Evolutionary conservation across 148 eudicot genomes (phyloP).

Genomic region (Linanthus parryae): DNA sequence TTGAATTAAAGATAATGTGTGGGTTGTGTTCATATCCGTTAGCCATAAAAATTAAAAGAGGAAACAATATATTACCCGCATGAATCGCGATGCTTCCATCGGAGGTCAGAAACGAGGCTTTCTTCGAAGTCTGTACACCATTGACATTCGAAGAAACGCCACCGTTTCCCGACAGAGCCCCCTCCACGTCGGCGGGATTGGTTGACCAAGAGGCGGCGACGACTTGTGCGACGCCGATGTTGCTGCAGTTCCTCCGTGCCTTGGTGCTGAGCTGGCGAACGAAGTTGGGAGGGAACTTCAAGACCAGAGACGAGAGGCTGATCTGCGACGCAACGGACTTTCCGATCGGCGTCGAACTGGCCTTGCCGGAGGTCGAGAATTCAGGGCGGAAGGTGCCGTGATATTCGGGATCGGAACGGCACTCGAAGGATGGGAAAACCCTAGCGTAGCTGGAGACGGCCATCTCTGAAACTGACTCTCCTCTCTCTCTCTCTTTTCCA

Average conservation of each 20-base stretch:
- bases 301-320: slow-evolving; percentile 43
- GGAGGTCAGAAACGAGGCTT: slow-evolving; percentile 42
- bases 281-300: slow-evolving; percentile 73
- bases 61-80: no score
- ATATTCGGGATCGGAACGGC: slow-evolving; percentile 63
- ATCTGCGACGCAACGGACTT: neutral
- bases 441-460: slow-evolving; percentile 52
- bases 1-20: no score
- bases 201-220: slow-evolving; percentile 77
- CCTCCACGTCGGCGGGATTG: slow-evolving; percentile 17
- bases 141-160: slow-evolving; percentile 1
- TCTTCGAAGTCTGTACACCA: slow-evolving; percentile 27
- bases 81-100: slow-evolving; percentile 87
- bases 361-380: slow-evolving; percentile 7
- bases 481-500: no score
- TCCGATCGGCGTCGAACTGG: slow-evolving; percentile 11
- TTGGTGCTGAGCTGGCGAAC: slow-evolving; percentile 79
- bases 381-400: slow-evolving; percentile 25
- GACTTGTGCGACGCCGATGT: slow-evolving; percentile 78
- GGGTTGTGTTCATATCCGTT: no score
- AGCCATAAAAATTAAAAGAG: no score
- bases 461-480: no score
- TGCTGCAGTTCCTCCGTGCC: slow-evolving; percentile 86
- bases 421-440: slow-evolving; percentile 45
- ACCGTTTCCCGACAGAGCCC: no score